Conservation (phyloP, 1,284 basidiomycete species). For the Mycena citricolor region DNA sequence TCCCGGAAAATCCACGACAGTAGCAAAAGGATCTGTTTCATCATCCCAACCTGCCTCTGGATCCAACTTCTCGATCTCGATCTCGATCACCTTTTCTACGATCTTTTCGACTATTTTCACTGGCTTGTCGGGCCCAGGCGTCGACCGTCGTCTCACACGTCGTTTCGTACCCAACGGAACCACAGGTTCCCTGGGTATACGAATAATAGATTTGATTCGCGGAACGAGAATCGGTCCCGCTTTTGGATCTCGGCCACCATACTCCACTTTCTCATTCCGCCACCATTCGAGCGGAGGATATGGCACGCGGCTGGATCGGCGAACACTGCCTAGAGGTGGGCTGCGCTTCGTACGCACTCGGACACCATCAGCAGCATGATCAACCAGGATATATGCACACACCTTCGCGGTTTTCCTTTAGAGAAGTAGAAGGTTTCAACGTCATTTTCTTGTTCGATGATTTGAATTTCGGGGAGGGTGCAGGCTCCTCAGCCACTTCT, state of each 20-base stretch:
- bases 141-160: neutral
- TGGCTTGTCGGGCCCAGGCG: slow-evolving; percentile 9
- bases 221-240: slow-evolving; percentile 61
- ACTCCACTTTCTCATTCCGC: slow-evolving; percentile 88
- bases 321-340: slow-evolving; percentile 38
- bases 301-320: slow-evolving; percentile 72
- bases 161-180: slow-evolving; percentile 40
- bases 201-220: slow-evolving; percentile 54
- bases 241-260: slow-evolving; percentile 51
- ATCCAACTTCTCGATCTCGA: slow-evolving; percentile 33
- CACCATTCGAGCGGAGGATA: slow-evolving; percentile 87
- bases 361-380: too few species aligned
- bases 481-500: slow-evolving; percentile 23
- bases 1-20: slow-evolving; percentile 72
- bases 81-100: slow-evolving; percentile 33
- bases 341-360: neutral
- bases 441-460: slow-evolving; percentile 19
- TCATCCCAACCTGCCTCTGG: slow-evolving; percentile 90
- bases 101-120: slow-evolving; percentile 43
- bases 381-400: slow-evolving; percentile 12
- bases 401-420: slow-evolving; percentile 43
- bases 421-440: slow-evolving; percentile 26
- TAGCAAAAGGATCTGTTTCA: slow-evolving; percentile 65
- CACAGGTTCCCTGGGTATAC: slow-evolving; percentile 9
- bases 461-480: neutral